Evolutionary conservation across 2,329 filamentous ascomycete genomes (phyloP), one percentile per base, ranked within the genome.

Genomic region (Pyricularia grisea): DNA sequence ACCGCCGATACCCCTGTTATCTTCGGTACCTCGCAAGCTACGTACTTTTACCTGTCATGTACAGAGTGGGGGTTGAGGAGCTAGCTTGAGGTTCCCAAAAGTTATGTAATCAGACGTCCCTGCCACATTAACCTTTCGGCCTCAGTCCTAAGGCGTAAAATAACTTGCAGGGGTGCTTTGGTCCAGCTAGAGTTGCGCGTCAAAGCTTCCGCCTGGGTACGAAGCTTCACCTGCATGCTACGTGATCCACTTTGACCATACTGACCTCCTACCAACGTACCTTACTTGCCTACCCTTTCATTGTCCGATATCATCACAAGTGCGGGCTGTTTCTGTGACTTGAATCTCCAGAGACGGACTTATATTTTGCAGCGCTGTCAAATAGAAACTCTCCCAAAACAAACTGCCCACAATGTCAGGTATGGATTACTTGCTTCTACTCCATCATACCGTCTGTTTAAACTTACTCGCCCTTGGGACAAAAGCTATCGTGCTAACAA

Each of bases 351-450:
- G 42, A 20, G 17, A 9, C 20, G 20, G 42, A n/a, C 20, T 25
- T 25, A 64, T 23, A 66, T 66, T 36, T 65, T 36, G 42, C 66
- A 20, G 36, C 36, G 42, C 72, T 74, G 72, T 75, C 61, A 70
- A 69, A 25, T 27, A 69, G 61, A 27, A 28, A 64, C 17, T 3
- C 33, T 17, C 61, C 17, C 61, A 64, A 64, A 27, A 14, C 6
- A 64, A 27, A 64, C 25, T 20, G 23, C 42, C 36, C 82, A 83
- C 76, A 76, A 86, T 86, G 84, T 85, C 84, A 79, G 83, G 84
- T 84, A 75, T 69, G 81, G 78, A 66, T 33, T 60, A 36, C 65
- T 67, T 50, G 66, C 72, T 69, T 64, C 4, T 30, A 28, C 61
- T 64, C 25, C 30, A 23, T 5, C 64, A 31, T 55, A 42, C 33